phyloP scores from a whole-genome alignment of 805 yeast species.

The Torulaspora gathmanii region DNA sequence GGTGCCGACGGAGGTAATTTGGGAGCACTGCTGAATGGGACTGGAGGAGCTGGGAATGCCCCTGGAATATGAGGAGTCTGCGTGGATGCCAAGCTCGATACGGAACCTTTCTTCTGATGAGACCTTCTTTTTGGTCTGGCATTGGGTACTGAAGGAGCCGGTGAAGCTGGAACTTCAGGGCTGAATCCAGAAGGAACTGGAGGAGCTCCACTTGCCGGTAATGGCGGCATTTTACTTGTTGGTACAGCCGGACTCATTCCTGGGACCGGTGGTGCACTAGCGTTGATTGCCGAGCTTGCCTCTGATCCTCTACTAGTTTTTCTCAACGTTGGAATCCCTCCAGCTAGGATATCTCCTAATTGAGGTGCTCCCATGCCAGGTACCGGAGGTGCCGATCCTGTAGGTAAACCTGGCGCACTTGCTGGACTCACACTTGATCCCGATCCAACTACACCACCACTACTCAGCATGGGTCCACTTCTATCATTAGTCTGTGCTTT shows the following conservation, averaged over 20 bases:
- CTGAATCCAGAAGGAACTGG: conserved; percentile 17
- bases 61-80: too few relatives aligned
- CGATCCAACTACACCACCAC: conserved; percentile 30
- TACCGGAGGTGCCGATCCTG: conserved; percentile 27
- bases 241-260: conserved; percentile 23
- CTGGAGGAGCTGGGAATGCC: conserved; percentile 9
- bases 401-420: conserved; percentile 24
- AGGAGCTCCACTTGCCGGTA: conserved; percentile 14
- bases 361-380: conserved; percentile 35
- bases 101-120: conserved; percentile 9
- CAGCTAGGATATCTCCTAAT: conserved; percentile 44
- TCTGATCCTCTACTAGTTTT: conserved; percentile 38
- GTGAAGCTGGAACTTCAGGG: conserved; percentile 13
- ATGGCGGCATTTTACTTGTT: conserved; percentile 15
- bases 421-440: conserved; percentile 10
- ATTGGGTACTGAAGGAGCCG: conserved; percentile 13
- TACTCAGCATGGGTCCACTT: conserved; percentile 52
- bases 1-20: conserved; percentile 14
- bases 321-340: conserved; percentile 71
- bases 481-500: conserved; percentile 65
- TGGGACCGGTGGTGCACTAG: conserved; percentile 40
- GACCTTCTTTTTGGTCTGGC: conserved; percentile 13
- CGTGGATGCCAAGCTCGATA: conserved; percentile 11
- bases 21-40: conserved; percentile 22
- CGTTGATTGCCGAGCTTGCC: conserved; percentile 31